These are phyloP conservation scores for Schizosaccharomyces cryophilus DNA, from an alignment of 805 yeast species.

Conservation along the genomic window DNA sequence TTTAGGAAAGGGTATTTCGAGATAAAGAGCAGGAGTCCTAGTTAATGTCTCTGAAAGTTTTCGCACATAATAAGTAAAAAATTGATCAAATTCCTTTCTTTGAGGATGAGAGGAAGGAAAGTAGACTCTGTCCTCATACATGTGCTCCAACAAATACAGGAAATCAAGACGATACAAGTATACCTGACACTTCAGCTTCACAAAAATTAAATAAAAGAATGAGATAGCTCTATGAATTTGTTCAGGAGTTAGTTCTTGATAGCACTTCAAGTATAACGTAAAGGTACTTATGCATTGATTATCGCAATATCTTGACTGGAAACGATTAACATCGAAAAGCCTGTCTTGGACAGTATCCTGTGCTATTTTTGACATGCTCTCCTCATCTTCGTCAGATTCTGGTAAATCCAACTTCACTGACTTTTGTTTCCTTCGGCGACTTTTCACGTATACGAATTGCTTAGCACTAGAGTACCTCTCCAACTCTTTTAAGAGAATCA, in stretches of 20 bases:
- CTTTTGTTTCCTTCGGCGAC: conserved; percentile 18
- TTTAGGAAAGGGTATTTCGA: conserved; percentile 46
- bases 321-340: conserved; percentile 22
- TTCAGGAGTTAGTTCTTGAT: conserved; percentile 32
- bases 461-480: conserved; percentile 40
- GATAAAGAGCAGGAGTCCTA: conserved; percentile 28
- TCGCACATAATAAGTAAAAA: conserved; percentile 40
- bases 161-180: conserved; percentile 49
- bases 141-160: conserved; percentile 29
- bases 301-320: conserved; percentile 25
- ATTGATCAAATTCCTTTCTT: conserved; percentile 36
- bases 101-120: conserved; percentile 21
- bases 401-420: conserved; percentile 11
- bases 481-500: conserved; percentile 38
- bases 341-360: conserved; percentile 19
- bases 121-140: conserved; percentile 25
- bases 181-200: conserved; percentile 33
- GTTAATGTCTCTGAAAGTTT: conserved; percentile 25
- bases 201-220: conserved; percentile 48
- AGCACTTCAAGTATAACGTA: conserved; percentile 34
- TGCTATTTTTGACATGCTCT: conserved; percentile 11
- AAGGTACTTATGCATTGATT: conserved; percentile 42
- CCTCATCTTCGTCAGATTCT: conserved; percentile 13
- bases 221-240: conserved; percentile 40
- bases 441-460: conserved; percentile 23